Evolutionary conservation across 108 stramenopile genomes (phyloP).

Genomic region (Nitzschia sp.): DNA sequence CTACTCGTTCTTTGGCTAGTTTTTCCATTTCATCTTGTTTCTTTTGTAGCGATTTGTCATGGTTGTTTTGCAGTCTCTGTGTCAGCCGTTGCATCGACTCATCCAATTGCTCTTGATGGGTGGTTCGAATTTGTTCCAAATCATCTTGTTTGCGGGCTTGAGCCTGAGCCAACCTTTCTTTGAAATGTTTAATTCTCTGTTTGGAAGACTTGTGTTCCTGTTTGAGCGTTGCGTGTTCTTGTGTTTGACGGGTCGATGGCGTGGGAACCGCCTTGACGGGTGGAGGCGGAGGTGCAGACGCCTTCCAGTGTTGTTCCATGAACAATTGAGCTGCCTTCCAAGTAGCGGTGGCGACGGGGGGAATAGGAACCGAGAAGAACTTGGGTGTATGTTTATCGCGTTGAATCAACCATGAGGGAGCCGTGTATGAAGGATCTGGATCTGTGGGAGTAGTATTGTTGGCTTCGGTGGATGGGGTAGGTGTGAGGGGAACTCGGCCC

Average conservation of each 20-base stretch:
- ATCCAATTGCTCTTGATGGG: slow-evolving; percentile 1
- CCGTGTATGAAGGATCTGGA: slow-evolving; percentile 21
- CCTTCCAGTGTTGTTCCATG: slow-evolving; percentile 6
- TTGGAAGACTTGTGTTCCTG: not conserved
- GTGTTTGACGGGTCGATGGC: not conserved
- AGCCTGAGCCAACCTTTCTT: slow-evolving; percentile 33
- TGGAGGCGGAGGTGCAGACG: not conserved
- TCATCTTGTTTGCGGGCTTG: slow-evolving; percentile 12
- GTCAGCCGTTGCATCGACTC: slow-evolving; percentile 19
- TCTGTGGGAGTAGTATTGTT: not conserved
- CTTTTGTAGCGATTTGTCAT: not conserved
- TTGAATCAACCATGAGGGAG: slow-evolving; percentile 34
- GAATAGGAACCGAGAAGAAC: slow-evolving; percentile 37
- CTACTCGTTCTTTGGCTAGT: slow-evolving; percentile 19
- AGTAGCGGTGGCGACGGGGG: slow-evolving; percentile 8
- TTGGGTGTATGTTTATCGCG: slow-evolving; percentile 29
- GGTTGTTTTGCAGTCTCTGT: slow-evolving; percentile 5
- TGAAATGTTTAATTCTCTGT: slow-evolving; percentile 14
- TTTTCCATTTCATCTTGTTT: slow-evolving; percentile 27
- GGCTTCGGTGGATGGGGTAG: not conserved
- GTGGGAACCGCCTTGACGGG: not conserved
- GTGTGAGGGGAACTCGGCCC: too few relatives aligned
- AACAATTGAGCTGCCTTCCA: slow-evolving; percentile 11
- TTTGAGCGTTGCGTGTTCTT: not conserved
- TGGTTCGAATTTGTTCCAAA: slow-evolving; percentile 18